These are phyloP conservation scores for Russula foetens DNA, from an alignment of 768 basidiomycete species.

Conservation along the genomic window DNA sequence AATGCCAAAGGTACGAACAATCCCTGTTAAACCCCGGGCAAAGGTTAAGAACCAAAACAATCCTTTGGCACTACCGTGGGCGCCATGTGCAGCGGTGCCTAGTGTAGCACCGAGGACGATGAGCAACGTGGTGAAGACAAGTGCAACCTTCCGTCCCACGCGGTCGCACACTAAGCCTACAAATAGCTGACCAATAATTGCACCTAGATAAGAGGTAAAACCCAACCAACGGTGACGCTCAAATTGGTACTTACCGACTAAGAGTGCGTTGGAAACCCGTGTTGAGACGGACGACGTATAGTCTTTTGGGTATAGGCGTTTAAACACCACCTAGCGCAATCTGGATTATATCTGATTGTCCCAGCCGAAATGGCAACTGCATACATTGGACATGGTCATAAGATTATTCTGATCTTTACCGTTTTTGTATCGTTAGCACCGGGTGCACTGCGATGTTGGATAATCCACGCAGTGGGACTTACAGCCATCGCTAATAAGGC, in stretches of 20 bases:
- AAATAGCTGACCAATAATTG: constrained; percentile 49
- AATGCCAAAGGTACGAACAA: constrained; percentile 34
- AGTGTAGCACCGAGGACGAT: constrained; percentile 66
- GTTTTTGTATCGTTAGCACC: background rate
- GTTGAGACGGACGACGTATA: constrained; percentile 60
- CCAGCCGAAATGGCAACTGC: constrained; percentile 2
- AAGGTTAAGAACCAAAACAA: constrained; percentile 72
- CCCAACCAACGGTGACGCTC: background rate
- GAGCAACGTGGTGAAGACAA: constrained; percentile 56
- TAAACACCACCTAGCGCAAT: constrained; percentile 49
- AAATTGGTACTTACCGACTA: constrained; percentile 43
- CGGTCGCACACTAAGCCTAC: constrained; percentile 69
- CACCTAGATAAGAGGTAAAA: constrained; percentile 33
- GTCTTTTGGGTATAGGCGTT: constrained; percentile 48
- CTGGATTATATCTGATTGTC: constrained; percentile 11
- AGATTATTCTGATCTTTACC: constrained; percentile 56
- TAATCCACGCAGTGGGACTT: constrained; percentile 15
- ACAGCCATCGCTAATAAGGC: constrained; percentile 59
- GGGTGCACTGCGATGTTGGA: background rate
- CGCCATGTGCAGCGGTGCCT: constrained; percentile 59
- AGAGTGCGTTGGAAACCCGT: constrained; percentile 59
- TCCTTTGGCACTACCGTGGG: constrained; percentile 44
- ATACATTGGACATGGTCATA: constrained; percentile 61
- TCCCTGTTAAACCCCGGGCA: constrained; percentile 61
- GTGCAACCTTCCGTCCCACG: constrained; percentile 66